phyloP scores from a whole-genome alignment of 1,139 yeast species.

The Candida sp. region DNA sequence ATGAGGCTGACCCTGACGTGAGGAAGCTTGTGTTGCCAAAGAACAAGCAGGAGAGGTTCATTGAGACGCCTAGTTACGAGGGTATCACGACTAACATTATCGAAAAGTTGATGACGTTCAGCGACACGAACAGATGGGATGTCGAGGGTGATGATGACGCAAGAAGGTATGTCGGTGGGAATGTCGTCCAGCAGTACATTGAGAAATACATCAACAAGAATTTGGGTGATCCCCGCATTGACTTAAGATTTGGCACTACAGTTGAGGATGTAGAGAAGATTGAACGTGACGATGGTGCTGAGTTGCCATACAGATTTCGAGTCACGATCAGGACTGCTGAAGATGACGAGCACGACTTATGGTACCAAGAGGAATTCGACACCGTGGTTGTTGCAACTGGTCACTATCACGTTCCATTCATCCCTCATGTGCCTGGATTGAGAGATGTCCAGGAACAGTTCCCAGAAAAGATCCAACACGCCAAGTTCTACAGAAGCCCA shows the following conservation, averaged over 20 bases:
- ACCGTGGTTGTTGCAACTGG: slow-evolving; percentile 34
- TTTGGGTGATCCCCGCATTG: slow-evolving; percentile 17
- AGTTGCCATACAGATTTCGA: slow-evolving; percentile 27
- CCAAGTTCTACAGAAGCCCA: slow-evolving; percentile 41
- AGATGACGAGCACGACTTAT: slow-evolving; percentile 23
- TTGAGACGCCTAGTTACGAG: slow-evolving; percentile 43
- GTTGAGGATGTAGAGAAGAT: slow-evolving; percentile 41
- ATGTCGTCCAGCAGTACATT: slow-evolving; percentile 34
- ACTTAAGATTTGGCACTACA: slow-evolving; percentile 33
- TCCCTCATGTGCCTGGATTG: slow-evolving; percentile 44
- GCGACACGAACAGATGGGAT: slow-evolving; percentile 39
- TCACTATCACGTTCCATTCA: slow-evolving; percentile 37
- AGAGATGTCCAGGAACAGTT: slow-evolving; percentile 28
- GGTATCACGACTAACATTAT: slow-evolving; percentile 44
- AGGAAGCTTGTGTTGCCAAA: slow-evolving; percentile 13
- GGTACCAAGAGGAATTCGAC: slow-evolving; percentile 30
- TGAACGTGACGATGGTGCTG: slow-evolving; percentile 13
- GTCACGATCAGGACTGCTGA: slow-evolving; percentile 32
- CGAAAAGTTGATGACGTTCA: slow-evolving; percentile 49
- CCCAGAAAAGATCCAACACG: slow-evolving; percentile 38
- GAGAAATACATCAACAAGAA: slow-evolving; percentile 34
- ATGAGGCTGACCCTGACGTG: slow-evolving; percentile 5
- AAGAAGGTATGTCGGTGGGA: slow-evolving; percentile 30
- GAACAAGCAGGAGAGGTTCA: slow-evolving; percentile 25
- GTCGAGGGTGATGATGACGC: slow-evolving; percentile 26